Conservation (phyloP, 805 yeast species). For the Debaryomyces prosopidis region DNA sequence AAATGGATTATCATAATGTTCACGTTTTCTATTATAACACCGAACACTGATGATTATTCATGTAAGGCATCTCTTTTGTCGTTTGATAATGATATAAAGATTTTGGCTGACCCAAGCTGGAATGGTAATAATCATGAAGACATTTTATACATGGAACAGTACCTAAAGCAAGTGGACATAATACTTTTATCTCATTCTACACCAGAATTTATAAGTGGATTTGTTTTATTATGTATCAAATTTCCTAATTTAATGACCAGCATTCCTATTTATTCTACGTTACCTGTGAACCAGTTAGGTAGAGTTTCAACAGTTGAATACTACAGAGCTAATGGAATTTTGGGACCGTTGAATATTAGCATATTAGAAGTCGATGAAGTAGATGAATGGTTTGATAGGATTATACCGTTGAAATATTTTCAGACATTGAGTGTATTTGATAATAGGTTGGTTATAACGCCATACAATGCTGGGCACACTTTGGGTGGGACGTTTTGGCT, state of each 20-base stretch:
- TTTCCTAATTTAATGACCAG: constrained; percentile 56
- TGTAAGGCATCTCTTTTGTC: constrained; percentile 51
- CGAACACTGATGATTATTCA: constrained; percentile 25
- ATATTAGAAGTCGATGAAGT: constrained; percentile 68
- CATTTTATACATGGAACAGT: constrained; percentile 33
- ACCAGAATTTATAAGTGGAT: constrained; percentile 77
- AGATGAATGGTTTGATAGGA: constrained; percentile 75
- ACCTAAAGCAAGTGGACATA: constrained; percentile 52
- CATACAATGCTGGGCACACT: constrained; percentile 88
- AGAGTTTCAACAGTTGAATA: constrained; percentile 81
- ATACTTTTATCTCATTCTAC: constrained; percentile 88
- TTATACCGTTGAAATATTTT: constrained; percentile 70
- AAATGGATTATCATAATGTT: constrained; percentile 27
- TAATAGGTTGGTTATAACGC: constrained; percentile 67
- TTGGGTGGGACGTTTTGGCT: constrained; percentile 94
- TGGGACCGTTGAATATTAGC: constrained; percentile 68
- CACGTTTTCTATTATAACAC: constrained; percentile 34
- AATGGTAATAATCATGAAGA: constrained; percentile 46
- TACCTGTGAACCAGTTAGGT: constrained; percentile 89
- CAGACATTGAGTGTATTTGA: constrained; percentile 71
- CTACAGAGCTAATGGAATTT: constrained; percentile 68
- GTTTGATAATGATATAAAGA: constrained; percentile 54
- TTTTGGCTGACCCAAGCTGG: constrained; percentile 79
- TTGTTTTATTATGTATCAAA: constrained; percentile 58
- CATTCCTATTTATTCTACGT: constrained; percentile 80